Conservation (phyloP, 2,329 filamentous ascomycete species). For the Exophiala oligosperma region DNA sequence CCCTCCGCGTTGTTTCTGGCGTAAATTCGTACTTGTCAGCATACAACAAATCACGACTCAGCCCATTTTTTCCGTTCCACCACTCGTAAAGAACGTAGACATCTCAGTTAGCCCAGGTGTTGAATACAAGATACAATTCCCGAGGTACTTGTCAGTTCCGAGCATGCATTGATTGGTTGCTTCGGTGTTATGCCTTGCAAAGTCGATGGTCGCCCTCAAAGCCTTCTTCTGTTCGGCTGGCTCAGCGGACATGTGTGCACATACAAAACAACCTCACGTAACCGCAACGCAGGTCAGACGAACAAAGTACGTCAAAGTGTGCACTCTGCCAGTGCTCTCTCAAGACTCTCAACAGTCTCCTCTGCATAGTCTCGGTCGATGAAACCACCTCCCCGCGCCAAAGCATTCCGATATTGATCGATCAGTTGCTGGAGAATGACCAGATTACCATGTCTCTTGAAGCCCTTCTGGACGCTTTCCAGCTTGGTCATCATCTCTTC, state of each 20-base stretch:
- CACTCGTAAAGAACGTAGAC: too few relatives aligned
- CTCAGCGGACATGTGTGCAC: neutral
- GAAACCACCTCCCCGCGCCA: neutral
- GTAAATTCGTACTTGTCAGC: neutral
- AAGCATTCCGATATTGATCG: neutral
- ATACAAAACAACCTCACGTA: neutral
- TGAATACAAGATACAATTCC: too few relatives aligned
- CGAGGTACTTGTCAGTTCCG: too few relatives aligned
- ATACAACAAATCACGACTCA: too few relatives aligned
- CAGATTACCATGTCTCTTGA: constrained; percentile 22
- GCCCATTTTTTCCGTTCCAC: too few relatives aligned
- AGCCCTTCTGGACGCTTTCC: constrained; percentile 45
- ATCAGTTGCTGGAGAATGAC: neutral
- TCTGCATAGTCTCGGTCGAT: neutral
- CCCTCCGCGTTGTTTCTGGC: neutral
- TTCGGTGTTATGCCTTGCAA: too few relatives aligned
- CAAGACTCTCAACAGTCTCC: neutral
- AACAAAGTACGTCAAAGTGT: neutral
- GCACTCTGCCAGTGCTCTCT: neutral
- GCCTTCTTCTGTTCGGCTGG: neutral
- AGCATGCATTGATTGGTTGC: too few relatives aligned
- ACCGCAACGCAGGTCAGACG: neutral
- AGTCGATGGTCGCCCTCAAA: too few relatives aligned
- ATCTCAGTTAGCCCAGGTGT: too few relatives aligned
- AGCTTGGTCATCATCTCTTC: constrained; percentile 88